Conservation (phyloP, 306 rosid species). For the Amphicarpaea edgeworthii region DNA sequence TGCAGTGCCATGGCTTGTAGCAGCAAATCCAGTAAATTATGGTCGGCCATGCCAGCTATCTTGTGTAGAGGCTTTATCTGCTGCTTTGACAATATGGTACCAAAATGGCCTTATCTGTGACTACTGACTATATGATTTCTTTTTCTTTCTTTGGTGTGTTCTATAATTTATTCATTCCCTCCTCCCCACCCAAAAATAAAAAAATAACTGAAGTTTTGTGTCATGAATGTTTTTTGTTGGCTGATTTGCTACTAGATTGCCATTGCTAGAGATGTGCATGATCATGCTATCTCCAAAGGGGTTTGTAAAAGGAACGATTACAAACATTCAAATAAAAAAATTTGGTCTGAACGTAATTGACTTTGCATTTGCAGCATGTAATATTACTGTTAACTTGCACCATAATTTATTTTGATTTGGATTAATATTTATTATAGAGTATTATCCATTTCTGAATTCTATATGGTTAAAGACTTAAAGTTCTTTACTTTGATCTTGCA, state of each 20-base stretch:
- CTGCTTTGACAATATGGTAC: conserved; percentile 92
- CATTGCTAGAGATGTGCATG: conserved; percentile 16
- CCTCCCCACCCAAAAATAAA: background rate
- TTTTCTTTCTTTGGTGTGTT: background rate
- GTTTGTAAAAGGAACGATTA: conserved; percentile 26
- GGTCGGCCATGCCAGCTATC: conserved; percentile 96
- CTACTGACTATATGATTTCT: background rate
- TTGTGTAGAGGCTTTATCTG: conserved; percentile 98
- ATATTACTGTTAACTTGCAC: conserved; percentile 28
- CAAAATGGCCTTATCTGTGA: conserved; percentile 17
- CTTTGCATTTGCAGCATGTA: conserved; percentile 25
- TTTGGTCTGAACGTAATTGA: conserved; percentile 27
- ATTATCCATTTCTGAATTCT: conserved; percentile 8
- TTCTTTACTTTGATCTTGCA: conserved; percentile 53
- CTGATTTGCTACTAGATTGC: conserved; percentile 17
- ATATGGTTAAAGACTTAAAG: conserved; percentile 10
- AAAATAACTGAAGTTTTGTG: conserved; percentile 16
- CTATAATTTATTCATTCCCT: background rate
- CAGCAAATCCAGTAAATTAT: conserved; percentile 95
- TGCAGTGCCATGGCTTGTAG: conserved; percentile 98
- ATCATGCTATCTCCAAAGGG: conserved; percentile 34
- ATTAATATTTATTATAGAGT: background rate
- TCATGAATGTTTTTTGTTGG: conserved; percentile 23
- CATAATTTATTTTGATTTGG: conserved; percentile 20
- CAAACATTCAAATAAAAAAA: background rate